phyloP scores from a whole-genome alignment of 139 green algal genomes.

The Closterium sp. region DNA sequence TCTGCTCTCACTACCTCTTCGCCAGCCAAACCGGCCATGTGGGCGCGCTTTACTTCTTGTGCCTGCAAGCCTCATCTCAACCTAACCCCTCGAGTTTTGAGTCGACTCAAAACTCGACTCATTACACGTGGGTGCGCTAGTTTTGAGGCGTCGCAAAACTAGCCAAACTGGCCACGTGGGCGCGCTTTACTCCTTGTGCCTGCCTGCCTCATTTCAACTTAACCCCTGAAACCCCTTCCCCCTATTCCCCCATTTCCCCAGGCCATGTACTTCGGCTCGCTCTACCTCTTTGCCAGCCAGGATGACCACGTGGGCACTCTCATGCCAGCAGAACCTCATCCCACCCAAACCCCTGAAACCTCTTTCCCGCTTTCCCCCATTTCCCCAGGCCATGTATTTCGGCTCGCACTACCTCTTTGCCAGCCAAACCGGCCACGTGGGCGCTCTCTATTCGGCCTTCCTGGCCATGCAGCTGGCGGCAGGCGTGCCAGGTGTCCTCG shows the following conservation, averaged over 20 bases:
- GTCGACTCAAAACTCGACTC: not conserved
- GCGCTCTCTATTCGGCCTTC: conserved; percentile 90
- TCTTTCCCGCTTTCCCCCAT: not conserved
- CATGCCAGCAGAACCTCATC: too few species aligned
- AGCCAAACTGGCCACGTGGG: conserved; percentile 91
- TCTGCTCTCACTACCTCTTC: conserved; percentile 95
- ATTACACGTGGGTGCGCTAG: not conserved
- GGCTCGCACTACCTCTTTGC: conserved; percentile 96
- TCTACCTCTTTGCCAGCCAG: conserved; percentile 97
- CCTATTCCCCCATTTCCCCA: conserved; percentile 42
- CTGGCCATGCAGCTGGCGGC: conserved; percentile 87
- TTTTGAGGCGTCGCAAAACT: too few species aligned
- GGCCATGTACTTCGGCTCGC: conserved; percentile 81
- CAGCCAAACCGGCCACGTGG: conserved; percentile 90
- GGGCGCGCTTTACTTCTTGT: conserved; percentile 64
- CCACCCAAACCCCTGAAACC: too few species aligned
- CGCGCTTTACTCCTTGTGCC: conserved; percentile 63
- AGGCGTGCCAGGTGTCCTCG: conserved; percentile 84
- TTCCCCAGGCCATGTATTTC: conserved; percentile 78
- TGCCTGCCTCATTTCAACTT: not conserved
- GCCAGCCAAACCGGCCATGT: conserved; percentile 94
- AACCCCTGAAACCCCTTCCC: too few species aligned
- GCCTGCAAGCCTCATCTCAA: not conserved
- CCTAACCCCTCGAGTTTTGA: too few species aligned
- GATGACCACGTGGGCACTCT: conserved; percentile 80